Evolutionary conservation across 805 yeast species (phyloP), one percentile per base, ranked within the genome.

Genomic region (Hagleromyces aurorensis): DNA sequence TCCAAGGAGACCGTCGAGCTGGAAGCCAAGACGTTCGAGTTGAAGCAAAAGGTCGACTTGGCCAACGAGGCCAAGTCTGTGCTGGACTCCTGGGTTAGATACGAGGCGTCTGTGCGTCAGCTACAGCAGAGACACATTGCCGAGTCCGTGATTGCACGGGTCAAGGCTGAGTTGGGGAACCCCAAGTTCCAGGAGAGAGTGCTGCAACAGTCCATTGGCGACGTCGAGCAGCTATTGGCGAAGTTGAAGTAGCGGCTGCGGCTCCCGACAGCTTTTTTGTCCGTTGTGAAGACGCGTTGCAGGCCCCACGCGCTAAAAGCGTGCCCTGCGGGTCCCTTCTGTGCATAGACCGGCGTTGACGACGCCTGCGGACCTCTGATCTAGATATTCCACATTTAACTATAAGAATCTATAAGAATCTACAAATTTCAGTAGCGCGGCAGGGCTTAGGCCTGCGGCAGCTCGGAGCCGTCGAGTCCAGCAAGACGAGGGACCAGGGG

Each of bases 31-130:
- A 76, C 89, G 34, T 91, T 87, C 56, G 94, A 83, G 68, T 75
- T 84, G 61, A 81, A 86, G 70, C 98, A 91, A 72, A 65, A 78
- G 58, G 86, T 84, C 46, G 86, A 78, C 41, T 73, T 86, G 46
- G 89, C 94, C 35, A 50, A 68, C 41, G 95, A 86, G 71, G 97
- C 97, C 55, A 86, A 82, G 70, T 67, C 91, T 35, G 94, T 89
- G 38, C 76, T 91, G 59, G 98, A 91, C 67, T 85, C 97, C 10
- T 91, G 98, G 98, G 96, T 87, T 52, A 84, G 97, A 75, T 83
- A 82, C 65, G 98, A 91, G 72, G 80, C 84, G 48, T 86, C 85
- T 60, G 91, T 87, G 48, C 89, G 96, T 70, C 94, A 85, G 70
- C 67, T 76, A 57, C 94, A 91, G 72, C 98, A 91, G 72, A 73